phyloP scores from a whole-genome alignment of 352 stramenopile species.

The Albugo candida region DNA sequence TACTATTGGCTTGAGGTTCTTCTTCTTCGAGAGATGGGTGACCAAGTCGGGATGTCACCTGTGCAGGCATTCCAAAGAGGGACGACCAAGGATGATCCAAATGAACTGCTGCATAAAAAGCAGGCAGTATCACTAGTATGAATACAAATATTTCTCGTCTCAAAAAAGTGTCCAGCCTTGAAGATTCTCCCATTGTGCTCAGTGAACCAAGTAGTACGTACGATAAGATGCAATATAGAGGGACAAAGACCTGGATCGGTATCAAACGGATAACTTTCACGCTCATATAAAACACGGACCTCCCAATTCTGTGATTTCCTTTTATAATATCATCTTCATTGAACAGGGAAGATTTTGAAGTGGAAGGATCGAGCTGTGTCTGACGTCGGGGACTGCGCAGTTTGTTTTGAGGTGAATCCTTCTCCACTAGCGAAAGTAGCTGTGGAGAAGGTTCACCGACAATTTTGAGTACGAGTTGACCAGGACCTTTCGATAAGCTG shows the following conservation, averaged over 20 bases:
- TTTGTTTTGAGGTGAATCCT: no score
- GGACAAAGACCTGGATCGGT: slow-evolving; percentile 39
- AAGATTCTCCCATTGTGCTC: slow-evolving; percentile 11
- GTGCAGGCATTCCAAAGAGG: slow-evolving; percentile 24
- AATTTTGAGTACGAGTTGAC: no score
- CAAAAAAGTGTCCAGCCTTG: slow-evolving; percentile 18
- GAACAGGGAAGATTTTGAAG: no score
- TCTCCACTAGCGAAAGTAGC: no score
- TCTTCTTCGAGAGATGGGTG: neutral
- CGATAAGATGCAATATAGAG: slow-evolving; percentile 8
- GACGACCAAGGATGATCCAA: slow-evolving; percentile 51
- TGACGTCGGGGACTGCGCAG: no score
- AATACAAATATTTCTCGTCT: slow-evolving; percentile 33
- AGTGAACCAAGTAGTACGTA: no score
- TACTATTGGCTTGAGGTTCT: slow-evolving; percentile 12
- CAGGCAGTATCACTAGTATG: slow-evolving; percentile 31
- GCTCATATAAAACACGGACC: slow-evolving; percentile 17
- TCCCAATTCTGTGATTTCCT: neutral
- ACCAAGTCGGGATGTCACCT: neutral
- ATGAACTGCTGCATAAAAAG: slow-evolving; percentile 51
- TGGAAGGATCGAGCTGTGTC: no score
- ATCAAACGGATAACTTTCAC: slow-evolving; percentile 22
- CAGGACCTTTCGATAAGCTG: no score
- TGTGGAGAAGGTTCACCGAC: no score
- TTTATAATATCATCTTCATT: no score